Base-by-base conservation (phyloP, 2,329 filamentous ascomycete species). In the Fusarium tupiense region DNA sequence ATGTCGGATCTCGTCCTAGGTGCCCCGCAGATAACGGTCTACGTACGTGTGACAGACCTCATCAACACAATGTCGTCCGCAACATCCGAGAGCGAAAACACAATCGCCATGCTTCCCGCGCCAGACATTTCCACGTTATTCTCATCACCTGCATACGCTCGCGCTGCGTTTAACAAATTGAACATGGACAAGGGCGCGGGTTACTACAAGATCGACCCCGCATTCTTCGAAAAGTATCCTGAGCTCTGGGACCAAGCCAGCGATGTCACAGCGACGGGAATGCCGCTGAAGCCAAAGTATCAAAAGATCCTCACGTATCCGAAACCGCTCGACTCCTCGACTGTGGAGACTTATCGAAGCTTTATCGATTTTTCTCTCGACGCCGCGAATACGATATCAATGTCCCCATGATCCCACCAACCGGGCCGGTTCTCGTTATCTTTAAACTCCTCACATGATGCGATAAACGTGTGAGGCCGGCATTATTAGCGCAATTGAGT, bases 161-260 rank as follows among this genome's bases (percentile, higher is more conserved):
- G 76, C 4, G 75, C 77, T 0, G 80, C 78, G 0, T 81, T 81
- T 38, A 71, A 69, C 4, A 71, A 72, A 17, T 56, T 81, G 5
- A 80, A 81, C n/a, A 81, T 81, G 80, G 77, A 81, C 47, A 73
- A 73, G 9, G 80, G 80, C 19, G 80, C 79, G 3, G 75, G 74
- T 9, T 79, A 79, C 24, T 81, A 81, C 71, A 81, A 81, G 52
- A 81, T 81, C 17, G 80, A 81, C 58, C 80, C 80, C 13, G 78
- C 73, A 5, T 81, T 81, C 57, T 81, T 76, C 46, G 77, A 66
- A 19, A 81, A 80, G 24, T 81, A 81, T 44, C 80, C 80, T 3
- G 80, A 81, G 38, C 75, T 81, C 4, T 80, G 75, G 60, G 77
- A 81, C 58, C 71, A 69, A 11, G 63, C 71, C 12, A 76, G 69